Evolutionary conservation across 371 early-diverging fungal species (phyloP).

Genomic region (Mortierella sp.): DNA sequence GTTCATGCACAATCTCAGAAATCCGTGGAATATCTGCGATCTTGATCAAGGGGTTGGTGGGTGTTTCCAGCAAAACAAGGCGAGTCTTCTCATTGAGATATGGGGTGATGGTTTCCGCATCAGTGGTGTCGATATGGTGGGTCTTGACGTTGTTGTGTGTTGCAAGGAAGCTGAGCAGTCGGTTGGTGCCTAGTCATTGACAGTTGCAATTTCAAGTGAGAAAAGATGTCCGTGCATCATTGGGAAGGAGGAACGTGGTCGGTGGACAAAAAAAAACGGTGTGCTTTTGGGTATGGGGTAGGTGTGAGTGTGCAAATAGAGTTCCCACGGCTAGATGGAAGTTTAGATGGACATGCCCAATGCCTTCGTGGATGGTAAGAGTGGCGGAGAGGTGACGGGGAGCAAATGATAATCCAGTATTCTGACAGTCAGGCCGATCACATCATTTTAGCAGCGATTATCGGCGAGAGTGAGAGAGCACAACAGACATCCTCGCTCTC

Average conservation of each 20-base stretch:
- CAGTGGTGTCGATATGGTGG: conserved; percentile 87
- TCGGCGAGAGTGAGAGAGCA: conserved; percentile 7
- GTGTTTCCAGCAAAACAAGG: conserved; percentile 86
- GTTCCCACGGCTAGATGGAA: not conserved
- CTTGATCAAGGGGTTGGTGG: conserved; percentile 91
- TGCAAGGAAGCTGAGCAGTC: conserved; percentile 78
- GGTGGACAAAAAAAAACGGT: too few species aligned
- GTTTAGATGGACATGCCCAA: not conserved
- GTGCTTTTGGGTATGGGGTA: too few species aligned
- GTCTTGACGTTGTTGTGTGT: conserved; percentile 78
- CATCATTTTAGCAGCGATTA: conserved; percentile 28
- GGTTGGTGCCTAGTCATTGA: conserved; percentile 76
- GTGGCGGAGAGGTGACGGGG: too few species aligned
- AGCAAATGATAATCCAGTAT: conserved; percentile 31
- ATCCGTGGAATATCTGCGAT: conserved; percentile 86
- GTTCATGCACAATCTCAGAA: conserved; percentile 70
- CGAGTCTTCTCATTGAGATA: conserved; percentile 82
- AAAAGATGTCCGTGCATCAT: not conserved
- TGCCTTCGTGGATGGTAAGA: too few species aligned
- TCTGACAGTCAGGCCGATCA: conserved; percentile 22
- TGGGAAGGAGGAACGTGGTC: conserved; percentile 5
- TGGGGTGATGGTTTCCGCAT: conserved; percentile 65
- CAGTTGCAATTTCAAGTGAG: not conserved
- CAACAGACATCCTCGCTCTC: conserved; percentile 4
- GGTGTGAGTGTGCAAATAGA: not conserved